Evolutionary conservation across 2,329 filamentous ascomycete species (phyloP), one percentile per base, ranked within the genome.

Genomic region (Colletotrichum musae): DNA sequence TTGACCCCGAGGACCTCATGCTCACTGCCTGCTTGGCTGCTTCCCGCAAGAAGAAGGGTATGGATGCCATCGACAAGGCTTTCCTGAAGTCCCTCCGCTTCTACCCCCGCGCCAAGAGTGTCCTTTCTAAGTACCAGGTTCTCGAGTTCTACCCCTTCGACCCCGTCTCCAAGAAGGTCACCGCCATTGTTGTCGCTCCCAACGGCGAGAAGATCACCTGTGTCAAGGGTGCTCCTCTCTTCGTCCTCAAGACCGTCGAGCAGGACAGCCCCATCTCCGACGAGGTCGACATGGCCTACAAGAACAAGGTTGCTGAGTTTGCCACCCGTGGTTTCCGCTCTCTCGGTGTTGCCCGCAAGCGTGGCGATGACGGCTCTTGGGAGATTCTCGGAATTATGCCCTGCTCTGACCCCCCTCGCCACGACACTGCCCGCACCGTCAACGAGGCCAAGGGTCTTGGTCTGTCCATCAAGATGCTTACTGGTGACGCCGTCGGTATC

Each of bases 311-410:
- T 70, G 92, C 93, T 58, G 94, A 97, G 81, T 72, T 72, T 78
- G 94, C 94, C 75, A 93, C 91, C 76, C 93, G 94, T 89, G 94
- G 94, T 85, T 97, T 97, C 88, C 93, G 94, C 83, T 96, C 94
- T 70, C 92, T 97, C 58, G 94, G 94, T 88, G 93, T 97, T 85
- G 94, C 94, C 77, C 94, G 94, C 83, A 97, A 96, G 89, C 91
- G 92, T 80, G 93, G 89, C 79, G 71, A 71, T 21, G 89, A 93
- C 81, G 89, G 90, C 78, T 85, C 89, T 65, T 97, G 94, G 94
- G 93, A 97, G 82, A 95, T 97, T 75, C 91, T 97, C 75, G 94
- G 94, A 77, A 97, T 97, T 77, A 95, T 97, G 93, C 94, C 94
- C 78, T 97, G 94, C 88, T 94, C 92, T 76, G 94, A 97, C 81